Conservation (phyloP, 352 stramenopile genomes). For the Globisporangium paddicum region DNA sequence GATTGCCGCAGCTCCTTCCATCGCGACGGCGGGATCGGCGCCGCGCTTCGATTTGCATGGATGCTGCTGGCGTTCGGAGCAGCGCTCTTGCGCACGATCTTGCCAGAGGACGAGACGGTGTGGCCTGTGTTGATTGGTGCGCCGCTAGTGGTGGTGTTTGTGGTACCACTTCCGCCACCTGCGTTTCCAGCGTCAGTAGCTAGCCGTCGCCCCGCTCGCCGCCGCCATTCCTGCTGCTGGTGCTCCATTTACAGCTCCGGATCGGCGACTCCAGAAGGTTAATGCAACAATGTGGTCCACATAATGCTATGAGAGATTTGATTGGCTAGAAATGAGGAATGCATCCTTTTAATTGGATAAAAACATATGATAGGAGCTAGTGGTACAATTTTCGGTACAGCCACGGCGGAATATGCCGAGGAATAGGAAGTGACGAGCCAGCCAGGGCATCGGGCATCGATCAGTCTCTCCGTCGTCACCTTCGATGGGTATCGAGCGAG, state of each 20-base stretch:
- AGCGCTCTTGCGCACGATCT: constrained; percentile 14
- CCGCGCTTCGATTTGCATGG: neutral
- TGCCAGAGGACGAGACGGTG: constrained; percentile 12
- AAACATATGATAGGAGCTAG: constrained; percentile 9
- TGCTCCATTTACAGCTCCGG: constrained; percentile 9
- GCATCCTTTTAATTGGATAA: constrained; percentile 14
- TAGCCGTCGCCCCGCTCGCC: constrained; percentile 5
- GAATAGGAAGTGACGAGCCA: constrained; percentile 9
- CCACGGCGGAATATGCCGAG: constrained; percentile 6
- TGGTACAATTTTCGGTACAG: constrained; percentile 10
- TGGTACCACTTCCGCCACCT: too few relatives aligned
- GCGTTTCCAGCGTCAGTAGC: neutral
- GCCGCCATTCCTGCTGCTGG: constrained; percentile 16
- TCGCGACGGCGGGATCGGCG: constrained; percentile 26
- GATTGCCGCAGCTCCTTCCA: constrained; percentile 71
- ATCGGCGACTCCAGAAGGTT: constrained; percentile 2
- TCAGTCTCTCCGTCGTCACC: neutral
- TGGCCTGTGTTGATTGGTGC: neutral
- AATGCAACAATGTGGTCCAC: neutral
- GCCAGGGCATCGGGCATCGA: neutral
- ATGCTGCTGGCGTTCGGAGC: neutral
- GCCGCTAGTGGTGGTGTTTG: neutral
- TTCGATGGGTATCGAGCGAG: neutral
- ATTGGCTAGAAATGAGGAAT: constrained; percentile 2
- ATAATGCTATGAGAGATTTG: neutral